Evolutionary conservation across 257 asterid genomes (phyloP).

Genomic region (Fraxinus excelsior): DNA sequence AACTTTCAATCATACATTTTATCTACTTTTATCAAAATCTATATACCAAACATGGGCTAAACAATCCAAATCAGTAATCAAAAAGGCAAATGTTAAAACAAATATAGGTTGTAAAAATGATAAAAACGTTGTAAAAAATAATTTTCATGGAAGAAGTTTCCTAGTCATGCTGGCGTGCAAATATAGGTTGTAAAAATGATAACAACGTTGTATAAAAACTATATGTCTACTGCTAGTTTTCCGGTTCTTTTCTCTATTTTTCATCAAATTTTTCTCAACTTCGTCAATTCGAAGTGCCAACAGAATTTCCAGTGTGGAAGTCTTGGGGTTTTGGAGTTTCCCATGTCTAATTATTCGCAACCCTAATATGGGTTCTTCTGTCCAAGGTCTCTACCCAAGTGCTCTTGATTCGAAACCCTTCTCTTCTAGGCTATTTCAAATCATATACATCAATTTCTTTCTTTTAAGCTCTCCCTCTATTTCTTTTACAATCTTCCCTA

Average conservation of each 20-base stretch:
- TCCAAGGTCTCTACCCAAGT: not conserved
- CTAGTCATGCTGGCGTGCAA: too few species aligned
- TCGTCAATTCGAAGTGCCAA: not conserved
- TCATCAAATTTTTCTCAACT: not conserved
- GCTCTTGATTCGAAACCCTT: not conserved
- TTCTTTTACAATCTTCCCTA: constrained; percentile 18
- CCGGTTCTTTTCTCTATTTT: not conserved
- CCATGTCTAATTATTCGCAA: not conserved
- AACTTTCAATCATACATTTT: too few species aligned
- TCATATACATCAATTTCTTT: not conserved
- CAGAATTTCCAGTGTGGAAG: not conserved
- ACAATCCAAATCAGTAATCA: too few species aligned
- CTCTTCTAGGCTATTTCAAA: not conserved
- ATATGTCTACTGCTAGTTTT: not conserved
- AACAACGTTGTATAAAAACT: not conserved
- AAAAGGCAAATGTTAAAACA: too few species aligned
- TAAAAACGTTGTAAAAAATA: too few species aligned
- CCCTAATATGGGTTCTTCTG: constrained; percentile 39
- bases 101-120: too few species aligned
- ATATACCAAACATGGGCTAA: too few species aligned
- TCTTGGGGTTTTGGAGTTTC: not conserved
- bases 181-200: too few species aligned
- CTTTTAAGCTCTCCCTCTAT: not conserved
- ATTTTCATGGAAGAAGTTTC: too few species aligned
- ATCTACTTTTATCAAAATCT: too few species aligned